phyloP scores from a whole-genome alignment of 208 protist species.

The Crithidia expoeki region DNA sequence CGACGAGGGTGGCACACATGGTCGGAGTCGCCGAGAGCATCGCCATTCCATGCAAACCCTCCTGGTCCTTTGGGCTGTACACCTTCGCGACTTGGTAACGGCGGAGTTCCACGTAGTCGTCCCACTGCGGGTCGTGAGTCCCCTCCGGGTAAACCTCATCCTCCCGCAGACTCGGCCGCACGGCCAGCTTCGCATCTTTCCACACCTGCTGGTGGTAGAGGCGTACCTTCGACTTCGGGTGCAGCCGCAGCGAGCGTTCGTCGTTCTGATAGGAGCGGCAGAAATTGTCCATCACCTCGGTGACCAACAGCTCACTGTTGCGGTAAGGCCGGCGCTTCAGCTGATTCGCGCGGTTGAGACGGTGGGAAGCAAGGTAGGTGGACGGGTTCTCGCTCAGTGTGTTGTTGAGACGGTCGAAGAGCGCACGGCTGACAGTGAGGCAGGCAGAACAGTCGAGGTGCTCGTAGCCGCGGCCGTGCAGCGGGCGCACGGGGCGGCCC shows the following conservation, averaged over 20 bases:
- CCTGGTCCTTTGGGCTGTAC: slow-evolving; percentile 61
- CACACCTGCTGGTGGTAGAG: slow-evolving; percentile 50
- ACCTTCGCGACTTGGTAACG: slow-evolving; percentile 35
- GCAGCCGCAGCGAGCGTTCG: slow-evolving; percentile 59
- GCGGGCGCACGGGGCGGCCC: slow-evolving; percentile 21
- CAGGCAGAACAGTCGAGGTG: slow-evolving; percentile 87
- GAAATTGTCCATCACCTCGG: slow-evolving; percentile 77
- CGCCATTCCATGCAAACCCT: slow-evolving; percentile 30
- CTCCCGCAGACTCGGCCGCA: slow-evolving; percentile 35
- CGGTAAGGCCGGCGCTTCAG: slow-evolving; percentile 50
- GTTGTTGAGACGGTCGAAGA: slow-evolving; percentile 67
- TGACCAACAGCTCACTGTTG: slow-evolving; percentile 71
- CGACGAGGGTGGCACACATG: slow-evolving; percentile 62
- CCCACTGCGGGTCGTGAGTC: slow-evolving; percentile 15
- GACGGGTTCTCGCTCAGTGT: slow-evolving; percentile 48
- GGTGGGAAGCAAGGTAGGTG: slow-evolving; percentile 57
- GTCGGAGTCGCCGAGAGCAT: slow-evolving; percentile 25
- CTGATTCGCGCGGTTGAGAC: slow-evolving; percentile 44
- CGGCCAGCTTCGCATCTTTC: slow-evolving; percentile 14
- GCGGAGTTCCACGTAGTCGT: slow-evolving; percentile 1
- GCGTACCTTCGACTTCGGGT: slow-evolving; percentile 62
- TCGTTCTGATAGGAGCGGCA: slow-evolving; percentile 47
- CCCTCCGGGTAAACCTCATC: slow-evolving; percentile 35
- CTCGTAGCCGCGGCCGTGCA: slow-evolving; percentile 53
- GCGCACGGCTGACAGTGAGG: slow-evolving; percentile 58